Evolutionary conservation across 768 basidiomycete species (phyloP), one percentile per base, ranked within the genome.

Genomic region (Suillus bovinus): DNA sequence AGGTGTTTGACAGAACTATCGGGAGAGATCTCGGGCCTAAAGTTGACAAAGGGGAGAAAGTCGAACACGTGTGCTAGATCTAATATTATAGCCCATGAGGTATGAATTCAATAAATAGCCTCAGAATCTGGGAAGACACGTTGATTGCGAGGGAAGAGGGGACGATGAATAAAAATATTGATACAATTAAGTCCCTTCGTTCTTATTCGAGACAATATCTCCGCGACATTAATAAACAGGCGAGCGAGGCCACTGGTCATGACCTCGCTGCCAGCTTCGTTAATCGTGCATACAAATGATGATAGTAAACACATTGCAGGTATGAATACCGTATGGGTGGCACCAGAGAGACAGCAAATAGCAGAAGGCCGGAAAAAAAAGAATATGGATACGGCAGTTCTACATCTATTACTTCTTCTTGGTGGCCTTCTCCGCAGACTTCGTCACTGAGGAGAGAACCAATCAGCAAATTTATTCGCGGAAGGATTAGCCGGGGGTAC

Each of bases 321-420:
- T 77, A 76, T 76, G 73, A 69, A 68, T 69, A 74, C 52, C 61
- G 58, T 64, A 67, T 66, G 72, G 65, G 67, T 57, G 58, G 66
- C 64, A 56, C 60, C 46, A 69, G 66, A 69, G 63, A 74, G 71
- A 77, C 69, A 72, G 71, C 71, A 78, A 71, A 79, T 5, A 78
- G 75, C 75, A 75, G 74, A 77, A 77, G 75, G 71, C 74, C 73
- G 75, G 74, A 79, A 76, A 77, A 74, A 80, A 47, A 77, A 81
- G 82, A 79, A 81, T 79, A 80, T 80, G 76, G 72, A 80, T 84
- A 86, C 84, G 84, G 77, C 76, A 76, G 75, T 85, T 88, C 84
- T 86, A 88, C 86, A 84, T 88, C 86, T 86, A 87, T 84, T 91
- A 93, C 84, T 93, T 93, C 90, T 93, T 93, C 91, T 93, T 93